Conservation (phyloP, 169 alveolate genomes). For the Plasmodium coatneyi region DNA sequence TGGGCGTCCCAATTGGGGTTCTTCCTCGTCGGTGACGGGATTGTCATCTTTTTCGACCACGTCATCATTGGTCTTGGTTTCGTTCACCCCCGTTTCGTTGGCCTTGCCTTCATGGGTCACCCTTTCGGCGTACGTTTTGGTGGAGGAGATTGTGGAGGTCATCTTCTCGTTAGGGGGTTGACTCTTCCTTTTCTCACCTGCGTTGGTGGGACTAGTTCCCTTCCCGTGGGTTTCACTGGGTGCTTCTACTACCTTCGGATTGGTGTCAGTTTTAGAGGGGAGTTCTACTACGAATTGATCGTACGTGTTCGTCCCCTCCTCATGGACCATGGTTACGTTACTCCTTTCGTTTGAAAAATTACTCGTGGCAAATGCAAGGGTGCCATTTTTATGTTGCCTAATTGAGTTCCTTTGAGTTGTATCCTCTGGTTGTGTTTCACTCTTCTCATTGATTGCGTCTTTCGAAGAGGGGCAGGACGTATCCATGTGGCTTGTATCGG, state of each 20-base stretch:
- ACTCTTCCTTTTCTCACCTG: background rate
- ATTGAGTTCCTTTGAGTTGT: background rate
- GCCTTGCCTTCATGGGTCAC: background rate
- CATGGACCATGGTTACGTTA: background rate
- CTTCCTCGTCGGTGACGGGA: background rate
- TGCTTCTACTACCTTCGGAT: background rate
- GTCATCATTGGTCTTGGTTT: background rate
- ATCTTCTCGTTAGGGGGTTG: background rate
- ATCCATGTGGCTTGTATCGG: background rate
- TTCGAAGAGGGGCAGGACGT: background rate
- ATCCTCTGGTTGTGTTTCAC: background rate
- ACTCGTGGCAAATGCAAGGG: background rate
- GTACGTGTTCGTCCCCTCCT: background rate
- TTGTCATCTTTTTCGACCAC: background rate
- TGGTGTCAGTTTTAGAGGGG: background rate
- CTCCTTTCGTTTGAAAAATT: background rate
- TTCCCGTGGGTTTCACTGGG: background rate
- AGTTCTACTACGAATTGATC: background rate
- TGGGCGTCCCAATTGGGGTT: background rate
- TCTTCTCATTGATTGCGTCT: background rate
- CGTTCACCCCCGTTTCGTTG: background rate
- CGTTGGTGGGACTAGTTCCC: background rate
- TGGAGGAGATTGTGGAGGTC: background rate
- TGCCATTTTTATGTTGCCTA: background rate
- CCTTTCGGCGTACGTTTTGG: background rate